phyloP scores from a whole-genome alignment of 441 rosid species.

The Adansonia grandidieri region DNA sequence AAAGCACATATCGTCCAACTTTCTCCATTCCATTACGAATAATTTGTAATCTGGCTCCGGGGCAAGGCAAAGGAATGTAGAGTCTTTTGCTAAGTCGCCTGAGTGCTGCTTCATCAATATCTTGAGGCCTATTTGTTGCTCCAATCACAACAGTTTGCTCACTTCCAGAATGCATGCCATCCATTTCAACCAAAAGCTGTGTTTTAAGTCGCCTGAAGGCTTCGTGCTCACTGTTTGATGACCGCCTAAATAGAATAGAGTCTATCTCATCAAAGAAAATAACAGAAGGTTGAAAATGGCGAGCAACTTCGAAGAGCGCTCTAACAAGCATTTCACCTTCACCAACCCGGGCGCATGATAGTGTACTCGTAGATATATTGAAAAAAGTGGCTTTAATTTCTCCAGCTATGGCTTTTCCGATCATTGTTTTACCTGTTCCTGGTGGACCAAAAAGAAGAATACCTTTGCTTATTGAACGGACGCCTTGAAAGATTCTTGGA shows the following conservation, averaged over 20 bases:
- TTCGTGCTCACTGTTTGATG: not conserved
- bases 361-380: not conserved
- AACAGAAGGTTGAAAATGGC: constrained; percentile 5
- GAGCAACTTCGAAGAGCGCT: not conserved
- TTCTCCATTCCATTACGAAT: not conserved
- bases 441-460: not conserved
- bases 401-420: constrained; percentile 2
- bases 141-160: not conserved
- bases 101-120: not conserved
- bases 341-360: not conserved
- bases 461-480: not conserved
- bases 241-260: not conserved
- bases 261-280: constrained; percentile 5
- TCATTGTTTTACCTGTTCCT: constrained; percentile 11
- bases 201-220: not conserved
- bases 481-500: not conserved
- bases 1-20: not conserved
- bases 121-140: constrained; percentile 8
- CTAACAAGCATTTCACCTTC: not conserved
- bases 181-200: constrained; percentile 1
- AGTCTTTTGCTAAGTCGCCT: not conserved
- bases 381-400: not conserved
- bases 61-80: not conserved
- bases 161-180: not conserved
- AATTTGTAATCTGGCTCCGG: not conserved